A percentile compares a stretch with the other conserved stretches of the same genome.
Conservation (phyloP, 331 rosid genomes). For the Spiraea crenata region DNA sequence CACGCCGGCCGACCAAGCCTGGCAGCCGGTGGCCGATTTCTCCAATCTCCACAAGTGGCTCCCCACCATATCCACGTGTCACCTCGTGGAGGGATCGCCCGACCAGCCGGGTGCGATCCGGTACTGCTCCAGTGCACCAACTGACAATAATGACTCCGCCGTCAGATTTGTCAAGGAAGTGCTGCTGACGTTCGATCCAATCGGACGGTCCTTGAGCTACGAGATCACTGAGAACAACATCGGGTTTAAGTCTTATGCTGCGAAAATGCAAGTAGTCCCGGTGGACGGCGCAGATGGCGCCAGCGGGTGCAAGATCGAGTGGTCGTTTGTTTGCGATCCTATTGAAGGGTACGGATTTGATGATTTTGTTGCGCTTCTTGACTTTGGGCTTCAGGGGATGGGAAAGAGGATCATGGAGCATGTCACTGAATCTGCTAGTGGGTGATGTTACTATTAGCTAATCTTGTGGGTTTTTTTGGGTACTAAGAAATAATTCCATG, state of each 20-base stretch:
- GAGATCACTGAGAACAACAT: conserved; percentile 48
- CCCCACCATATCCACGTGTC: conserved; percentile 41
- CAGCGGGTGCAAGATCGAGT: conserved; percentile 44
- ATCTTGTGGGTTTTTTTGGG: neutral
- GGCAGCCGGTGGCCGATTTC: conserved; percentile 52
- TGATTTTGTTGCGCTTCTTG: conserved; percentile 22
- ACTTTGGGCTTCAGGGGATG: conserved; percentile 30
- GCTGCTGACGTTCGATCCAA: conserved; percentile 44
- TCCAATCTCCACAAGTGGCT: conserved; percentile 57
- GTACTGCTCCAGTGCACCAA: conserved; percentile 31
- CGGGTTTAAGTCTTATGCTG: conserved; percentile 50
- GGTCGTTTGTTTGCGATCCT: conserved; percentile 61
- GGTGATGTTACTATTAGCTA: neutral
- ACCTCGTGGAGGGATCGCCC: conserved; percentile 33
- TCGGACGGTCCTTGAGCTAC: conserved; percentile 42
- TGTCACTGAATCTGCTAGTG: neutral
- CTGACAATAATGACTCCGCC: neutral
- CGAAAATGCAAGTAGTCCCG: conserved; percentile 24
- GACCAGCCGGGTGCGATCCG: conserved; percentile 53
- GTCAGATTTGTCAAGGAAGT: conserved; percentile 53
- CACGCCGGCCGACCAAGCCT: conserved; percentile 22
- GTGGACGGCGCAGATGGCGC: conserved; percentile 5
- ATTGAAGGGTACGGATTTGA: conserved; percentile 42
- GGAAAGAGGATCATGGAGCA: conserved; percentile 36
- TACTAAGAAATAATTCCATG: too few species aligned